Evolutionary conservation across 495 filamentous ascomycete genomes (phyloP).

Genomic region (Penicillium canescens): DNA sequence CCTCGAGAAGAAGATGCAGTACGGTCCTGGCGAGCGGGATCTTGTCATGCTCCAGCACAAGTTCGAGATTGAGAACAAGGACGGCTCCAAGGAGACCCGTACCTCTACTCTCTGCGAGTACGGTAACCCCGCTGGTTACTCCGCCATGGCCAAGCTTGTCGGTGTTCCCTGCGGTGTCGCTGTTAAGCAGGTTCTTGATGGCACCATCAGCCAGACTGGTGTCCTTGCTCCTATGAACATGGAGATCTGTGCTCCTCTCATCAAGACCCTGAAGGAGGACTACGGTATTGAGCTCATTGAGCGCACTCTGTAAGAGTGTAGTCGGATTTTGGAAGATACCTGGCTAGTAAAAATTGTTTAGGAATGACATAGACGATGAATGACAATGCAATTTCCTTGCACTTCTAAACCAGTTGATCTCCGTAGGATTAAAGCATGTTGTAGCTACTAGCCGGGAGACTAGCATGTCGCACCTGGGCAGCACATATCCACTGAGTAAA

Average conservation of each 20-base stretch:
- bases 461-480: no score
- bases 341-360: conserved; percentile 1
- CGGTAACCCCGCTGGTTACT: conserved; percentile 79
- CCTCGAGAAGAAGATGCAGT: conserved; percentile 91
- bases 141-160: conserved; percentile 86
- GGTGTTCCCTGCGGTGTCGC: conserved; percentile 64
- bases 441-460: no score
- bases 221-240: conserved; percentile 78
- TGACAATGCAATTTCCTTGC: conserved; percentile 2
- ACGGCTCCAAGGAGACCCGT: conserved; percentile 71
- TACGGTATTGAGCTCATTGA: conserved; percentile 11
- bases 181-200: conserved; percentile 80
- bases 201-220: conserved; percentile 74
- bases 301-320: conserved; percentile 9
- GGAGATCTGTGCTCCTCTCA: conserved; percentile 67
- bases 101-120: conserved; percentile 86
- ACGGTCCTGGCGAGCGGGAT: conserved; percentile 79
- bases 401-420: background rate
- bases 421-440: no score
- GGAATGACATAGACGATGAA: conserved; percentile 11
- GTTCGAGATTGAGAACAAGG: conserved; percentile 83
- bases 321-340: background rate
- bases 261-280: conserved; percentile 55
- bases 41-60: conserved; percentile 90
- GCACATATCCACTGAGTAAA: no score